A percentile compares a stretch with the other conserved stretches of the same genome.
Conservation (phyloP, 139 green algal genomes). For the Gonium pectorale region DNA sequence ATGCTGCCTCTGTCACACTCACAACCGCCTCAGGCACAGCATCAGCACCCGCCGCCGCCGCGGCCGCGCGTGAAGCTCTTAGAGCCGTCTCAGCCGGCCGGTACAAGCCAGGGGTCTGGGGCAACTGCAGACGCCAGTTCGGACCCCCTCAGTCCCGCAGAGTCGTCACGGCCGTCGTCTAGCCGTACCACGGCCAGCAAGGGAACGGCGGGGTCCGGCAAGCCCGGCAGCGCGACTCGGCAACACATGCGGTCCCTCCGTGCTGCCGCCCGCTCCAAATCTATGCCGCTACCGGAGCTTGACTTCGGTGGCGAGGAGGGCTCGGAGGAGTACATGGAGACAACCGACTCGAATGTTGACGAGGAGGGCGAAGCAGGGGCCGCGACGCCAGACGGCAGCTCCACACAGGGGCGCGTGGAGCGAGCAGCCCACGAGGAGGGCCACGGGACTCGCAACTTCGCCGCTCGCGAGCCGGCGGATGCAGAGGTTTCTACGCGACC, state of each 20-base stretch:
- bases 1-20: no score
- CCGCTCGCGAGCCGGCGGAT: no score
- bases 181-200: not conserved
- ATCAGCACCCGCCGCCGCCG: not conserved
- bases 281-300: constrained; percentile 36
- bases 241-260: not conserved
- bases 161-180: not conserved
- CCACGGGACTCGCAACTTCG: no score
- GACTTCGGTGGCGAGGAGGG: constrained; percentile 22
- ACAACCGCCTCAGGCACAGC: no score
- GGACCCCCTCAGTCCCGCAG: not conserved
- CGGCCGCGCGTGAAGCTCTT: constrained; percentile 9
- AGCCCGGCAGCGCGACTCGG: not conserved
- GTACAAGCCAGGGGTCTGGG: not conserved
- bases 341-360: constrained; percentile 7
- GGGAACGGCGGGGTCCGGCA: no score
- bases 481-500: no score
- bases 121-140: not conserved
- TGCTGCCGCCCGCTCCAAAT: constrained; percentile 18
- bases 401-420: no score
- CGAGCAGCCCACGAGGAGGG: no score
- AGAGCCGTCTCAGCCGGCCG: not conserved
- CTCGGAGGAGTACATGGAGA: not conserved
- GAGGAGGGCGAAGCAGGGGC: not conserved
- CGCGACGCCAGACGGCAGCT: no score